Base-by-base conservation (phyloP, 148 eudicot genomes). In the Persicaria tinctoria region DNA sequence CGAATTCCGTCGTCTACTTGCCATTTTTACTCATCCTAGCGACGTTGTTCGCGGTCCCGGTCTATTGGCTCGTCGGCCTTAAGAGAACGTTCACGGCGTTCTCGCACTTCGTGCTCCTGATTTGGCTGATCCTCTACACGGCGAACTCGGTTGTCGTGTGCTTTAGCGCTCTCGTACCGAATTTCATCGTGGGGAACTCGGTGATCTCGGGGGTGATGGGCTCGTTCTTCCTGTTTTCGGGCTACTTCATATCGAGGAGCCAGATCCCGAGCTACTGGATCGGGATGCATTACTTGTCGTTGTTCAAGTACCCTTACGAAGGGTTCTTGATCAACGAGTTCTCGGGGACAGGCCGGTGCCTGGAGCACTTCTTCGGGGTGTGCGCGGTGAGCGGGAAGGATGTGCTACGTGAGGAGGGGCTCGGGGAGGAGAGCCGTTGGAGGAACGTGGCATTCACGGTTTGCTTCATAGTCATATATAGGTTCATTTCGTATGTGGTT, bases 81-180 rank as follows among this genome's bases (percentile, higher is more conserved):
- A 82, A 87, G 77, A 70, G 46, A 12, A 83, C 75, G 14, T 83
- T 96, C 69, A 54, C 46, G 16, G 97, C 99, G 0, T 96, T 86
- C 78, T 17, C 76, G 17, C 91, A 89, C 77, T 96, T 96, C 78
- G 59, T 92, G 83, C 75, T 92, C 64, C 77, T 90, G 23, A 92
- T 96, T 13, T 96, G 99, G 97, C 70, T 96, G 46, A 89, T 96
- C 51, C 91, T 96, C 54, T 96, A 96, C 89, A 92, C 97, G 0
- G 99, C 99, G 5, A 96, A 96, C 50, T 96, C 99, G 0, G 94
- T 96, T 0, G 99, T 96, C 75, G 97, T 96, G 71, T 96, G 99
- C 75, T 92, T 89, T 68, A 96, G 99, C 76, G 93, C 99, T 23
- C 75, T 96, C 20, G 99, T 89, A 17, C 99, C 99, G 1, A 92